These are phyloP conservation scores for Epichloe bromicola DNA, from an alignment of 2,329 filamentous ascomycete genomes.

Conservation along the genomic window DNA sequence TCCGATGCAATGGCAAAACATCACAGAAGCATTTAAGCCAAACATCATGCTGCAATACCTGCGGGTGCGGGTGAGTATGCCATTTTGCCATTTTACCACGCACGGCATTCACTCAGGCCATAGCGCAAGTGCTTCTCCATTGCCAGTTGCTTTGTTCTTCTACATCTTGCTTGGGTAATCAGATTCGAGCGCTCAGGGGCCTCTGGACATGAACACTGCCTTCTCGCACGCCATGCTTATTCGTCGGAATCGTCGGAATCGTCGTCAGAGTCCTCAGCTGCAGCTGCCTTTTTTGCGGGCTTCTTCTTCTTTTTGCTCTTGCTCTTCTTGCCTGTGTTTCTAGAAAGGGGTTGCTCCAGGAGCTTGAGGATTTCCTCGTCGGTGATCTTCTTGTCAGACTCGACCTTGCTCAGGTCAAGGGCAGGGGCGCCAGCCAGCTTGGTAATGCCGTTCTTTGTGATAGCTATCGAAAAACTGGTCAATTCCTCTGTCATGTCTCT, in stretches of 20 bases:
- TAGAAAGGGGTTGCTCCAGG: slow-evolving; percentile 73
- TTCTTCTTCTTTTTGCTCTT: slow-evolving; percentile 68
- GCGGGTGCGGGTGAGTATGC: not conserved
- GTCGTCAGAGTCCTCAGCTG: slow-evolving; percentile 22
- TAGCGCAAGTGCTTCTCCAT: not conserved
- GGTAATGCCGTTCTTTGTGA: slow-evolving; percentile 94
- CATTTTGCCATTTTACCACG: not conserved
- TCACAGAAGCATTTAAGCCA: not conserved
- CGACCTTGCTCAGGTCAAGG: slow-evolving; percentile 67
- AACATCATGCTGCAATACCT: not conserved
- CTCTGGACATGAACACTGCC: not conserved
- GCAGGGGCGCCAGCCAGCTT: slow-evolving; percentile 67
- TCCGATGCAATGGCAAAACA: not conserved
- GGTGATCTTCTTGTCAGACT: slow-evolving; percentile 95
- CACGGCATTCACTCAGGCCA: not conserved
- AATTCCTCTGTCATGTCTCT: slow-evolving; percentile 21
- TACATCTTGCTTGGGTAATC: not conserved
- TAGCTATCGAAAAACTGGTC: slow-evolving; percentile 33
- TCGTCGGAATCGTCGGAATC: slow-evolving; percentile 18
- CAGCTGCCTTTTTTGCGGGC: slow-evolving; percentile 34
- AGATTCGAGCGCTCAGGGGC: not conserved
- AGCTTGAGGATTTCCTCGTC: slow-evolving; percentile 95
- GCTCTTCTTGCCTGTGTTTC: slow-evolving; percentile 87
- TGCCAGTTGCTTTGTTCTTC: not conserved
- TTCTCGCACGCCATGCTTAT: slow-evolving; percentile 3